Evolutionary conservation across 306 rosid genomes (phyloP), one percentile per base, ranked within the genome.

Genomic region (Cyamopsis tetragonoloba): DNA sequence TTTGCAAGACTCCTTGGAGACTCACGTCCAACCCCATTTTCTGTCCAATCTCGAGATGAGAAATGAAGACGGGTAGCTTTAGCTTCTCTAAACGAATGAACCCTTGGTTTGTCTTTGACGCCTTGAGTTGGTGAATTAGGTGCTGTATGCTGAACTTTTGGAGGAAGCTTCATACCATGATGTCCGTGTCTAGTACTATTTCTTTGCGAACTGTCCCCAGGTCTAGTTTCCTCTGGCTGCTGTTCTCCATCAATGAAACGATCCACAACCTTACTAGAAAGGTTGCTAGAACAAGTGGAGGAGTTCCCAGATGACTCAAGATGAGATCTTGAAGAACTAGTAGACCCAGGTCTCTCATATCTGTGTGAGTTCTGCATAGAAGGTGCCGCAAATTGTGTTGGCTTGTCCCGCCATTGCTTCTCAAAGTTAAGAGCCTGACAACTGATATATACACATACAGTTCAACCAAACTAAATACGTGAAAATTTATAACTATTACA

Each of bases 181-280:
- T 66, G 72, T 53, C 83, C 87, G 73, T 68, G 80, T 63, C 85
- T 83, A 46, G 54, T 53, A 51, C 65, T 70, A 70, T 68, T 76
- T 46, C 80, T 79, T 53, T 81, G 86, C 26, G 82, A 74, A 70
- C 15, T 74, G 75, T 48, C 81, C 68, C 77, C 71, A 13, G 78
- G 54, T 60, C 70, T 83, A 62, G 68, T 76, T 37, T 69, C 77
- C 71, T 76, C 91, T 65, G 82, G 84, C 62, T 80, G 90, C 80
- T 85, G 97, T 75, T 93, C 99, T 64, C 96, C 97, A 35, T 89
- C 99, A 55, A 93, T 90, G 68, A 78, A 93, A 67, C 97, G 95
- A 73, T 90, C 97, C 62, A 90, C 68, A 64, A 86, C 41, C 68
- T 78, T 88, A 66, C 85, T 75, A 2, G 96, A 87, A 59, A 77